These are phyloP conservation scores for Beauveria varroae DNA, from an alignment of 2,329 filamentous ascomycete species.

Conservation along the genomic window DNA sequence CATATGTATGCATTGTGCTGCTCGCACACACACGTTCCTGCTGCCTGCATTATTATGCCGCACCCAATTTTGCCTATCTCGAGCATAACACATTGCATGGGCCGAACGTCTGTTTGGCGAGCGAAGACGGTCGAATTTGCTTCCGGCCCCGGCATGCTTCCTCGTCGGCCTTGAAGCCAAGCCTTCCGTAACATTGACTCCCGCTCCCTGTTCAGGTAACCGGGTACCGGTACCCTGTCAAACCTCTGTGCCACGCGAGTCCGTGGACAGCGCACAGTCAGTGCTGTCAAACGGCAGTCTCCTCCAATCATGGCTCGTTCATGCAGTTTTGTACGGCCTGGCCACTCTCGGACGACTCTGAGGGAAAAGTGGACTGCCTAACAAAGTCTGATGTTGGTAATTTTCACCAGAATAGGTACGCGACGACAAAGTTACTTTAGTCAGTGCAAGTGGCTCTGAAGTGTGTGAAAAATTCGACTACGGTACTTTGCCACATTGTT, in stretches of 20 bases:
- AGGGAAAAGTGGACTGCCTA: conserved; percentile 2
- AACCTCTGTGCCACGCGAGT: neutral
- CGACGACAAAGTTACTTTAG: neutral
- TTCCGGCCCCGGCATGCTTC: neutral
- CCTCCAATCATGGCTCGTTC: neutral
- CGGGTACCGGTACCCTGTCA: neutral
- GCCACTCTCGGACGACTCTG: neutral
- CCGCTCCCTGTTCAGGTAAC: neutral
- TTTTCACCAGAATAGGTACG: neutral
- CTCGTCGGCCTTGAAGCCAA: neutral
- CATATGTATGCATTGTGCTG: neutral
- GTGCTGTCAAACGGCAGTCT: neutral
- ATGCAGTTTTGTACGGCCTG: neutral
- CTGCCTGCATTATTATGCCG: neutral
- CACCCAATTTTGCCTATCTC: neutral
- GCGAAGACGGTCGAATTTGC: neutral
- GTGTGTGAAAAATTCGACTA: no score
- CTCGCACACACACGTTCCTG: neutral
- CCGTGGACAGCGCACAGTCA: neutral
- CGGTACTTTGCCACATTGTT: neutral
- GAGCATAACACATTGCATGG: neutral
- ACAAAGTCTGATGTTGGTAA: neutral
- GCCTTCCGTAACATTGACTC: neutral
- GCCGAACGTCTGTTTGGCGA: neutral
- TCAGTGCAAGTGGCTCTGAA: no score